These are phyloP conservation scores for Serendipita indica DNA, from an alignment of 768 basidiomycete species.

Conservation along the genomic window DNA sequence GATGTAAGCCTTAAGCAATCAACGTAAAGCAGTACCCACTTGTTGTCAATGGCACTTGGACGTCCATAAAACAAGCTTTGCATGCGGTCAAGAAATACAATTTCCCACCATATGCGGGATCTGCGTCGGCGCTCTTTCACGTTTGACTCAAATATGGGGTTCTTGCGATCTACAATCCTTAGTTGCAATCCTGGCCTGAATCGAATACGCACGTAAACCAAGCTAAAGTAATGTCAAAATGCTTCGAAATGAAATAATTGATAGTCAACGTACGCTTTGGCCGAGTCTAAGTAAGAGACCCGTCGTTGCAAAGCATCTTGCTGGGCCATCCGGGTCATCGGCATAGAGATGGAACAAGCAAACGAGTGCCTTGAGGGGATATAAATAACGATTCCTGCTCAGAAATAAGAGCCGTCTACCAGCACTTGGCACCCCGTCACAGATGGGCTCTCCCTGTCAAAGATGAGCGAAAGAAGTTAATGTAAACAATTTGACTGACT, in stretches of 20 bases:
- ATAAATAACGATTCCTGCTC: neutral
- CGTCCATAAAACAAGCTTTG: conserved; percentile 5
- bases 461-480: neutral
- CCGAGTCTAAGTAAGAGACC: neutral
- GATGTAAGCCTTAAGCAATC: neutral
- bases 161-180: neutral
- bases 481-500: neutral
- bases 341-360: neutral
- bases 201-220: too few relatives aligned
- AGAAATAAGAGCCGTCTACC: neutral
- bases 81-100: neutral
- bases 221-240: too few relatives aligned
- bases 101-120: conserved; percentile 7
- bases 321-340: conserved; percentile 5
- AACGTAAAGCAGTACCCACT: neutral
- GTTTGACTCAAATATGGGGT: neutral
- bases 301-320: neutral
- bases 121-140: neutral
- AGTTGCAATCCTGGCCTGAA: too few relatives aligned
- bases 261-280: neutral
- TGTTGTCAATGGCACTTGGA: neutral
- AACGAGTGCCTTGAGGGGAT: neutral
- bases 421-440: neutral
- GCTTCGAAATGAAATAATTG: too few relatives aligned
- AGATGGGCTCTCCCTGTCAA: neutral